These are phyloP conservation scores for Sporothrix protearum DNA, from an alignment of 2,329 filamentous ascomycete species.

Conservation along the genomic window DNA sequence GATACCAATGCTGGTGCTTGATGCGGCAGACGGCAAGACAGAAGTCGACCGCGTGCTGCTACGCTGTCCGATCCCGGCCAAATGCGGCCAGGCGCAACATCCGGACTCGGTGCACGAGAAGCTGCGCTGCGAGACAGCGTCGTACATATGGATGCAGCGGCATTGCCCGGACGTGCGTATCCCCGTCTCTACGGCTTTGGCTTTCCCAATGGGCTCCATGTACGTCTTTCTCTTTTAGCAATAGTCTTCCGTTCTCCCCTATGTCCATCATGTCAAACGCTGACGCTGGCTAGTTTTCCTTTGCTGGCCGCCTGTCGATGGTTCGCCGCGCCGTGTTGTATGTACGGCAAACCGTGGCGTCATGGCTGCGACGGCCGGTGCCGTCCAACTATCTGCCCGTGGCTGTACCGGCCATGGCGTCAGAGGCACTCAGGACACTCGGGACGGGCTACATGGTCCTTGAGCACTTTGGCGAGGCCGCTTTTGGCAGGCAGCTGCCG, in stretches of 20 bases:
- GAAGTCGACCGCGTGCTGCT: neutral
- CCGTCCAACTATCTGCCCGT: conserved; percentile 11
- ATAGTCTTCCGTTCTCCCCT: no score
- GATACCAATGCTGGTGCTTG: conserved; percentile 11
- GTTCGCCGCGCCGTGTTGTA: neutral
- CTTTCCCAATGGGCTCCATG: conserved; percentile 17
- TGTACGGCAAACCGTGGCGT: neutral
- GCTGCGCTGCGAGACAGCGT: conserved; percentile 38
- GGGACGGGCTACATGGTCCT: conserved; percentile 21
- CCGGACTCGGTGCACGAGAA: conserved; percentile 40
- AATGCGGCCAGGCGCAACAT: conserved; percentile 35
- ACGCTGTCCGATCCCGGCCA: conserved; percentile 34
- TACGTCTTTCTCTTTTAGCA: neutral
- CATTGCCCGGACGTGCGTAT: conserved; percentile 39
- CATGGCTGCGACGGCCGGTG: neutral
- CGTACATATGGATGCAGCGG: conserved; percentile 40
- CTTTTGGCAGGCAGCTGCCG: neutral
- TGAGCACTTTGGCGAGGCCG: conserved; percentile 15
- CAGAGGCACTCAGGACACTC: neutral
- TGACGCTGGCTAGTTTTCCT: neutral
- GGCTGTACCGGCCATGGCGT: neutral
- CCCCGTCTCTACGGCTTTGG: conserved; percentile 31
- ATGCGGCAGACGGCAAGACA: neutral
- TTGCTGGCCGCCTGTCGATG: neutral
- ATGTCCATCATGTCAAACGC: neutral